Evolutionary conservation across 371 early-diverging fungal genomes (phyloP).

Genomic region (Mortierella sp.): DNA sequence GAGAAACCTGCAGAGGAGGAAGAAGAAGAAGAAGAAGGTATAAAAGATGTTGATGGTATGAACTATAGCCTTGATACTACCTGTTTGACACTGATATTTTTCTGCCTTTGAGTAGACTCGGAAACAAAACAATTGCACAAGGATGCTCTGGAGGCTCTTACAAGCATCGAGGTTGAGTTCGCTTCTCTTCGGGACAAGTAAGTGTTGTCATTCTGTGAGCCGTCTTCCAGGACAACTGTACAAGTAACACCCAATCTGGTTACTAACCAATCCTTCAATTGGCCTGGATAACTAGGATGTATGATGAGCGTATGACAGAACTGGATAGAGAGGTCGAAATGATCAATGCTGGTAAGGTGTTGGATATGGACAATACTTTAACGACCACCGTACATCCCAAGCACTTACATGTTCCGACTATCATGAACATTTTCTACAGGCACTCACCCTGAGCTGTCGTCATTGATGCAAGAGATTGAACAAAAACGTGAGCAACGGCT

Average conservation of each 20-base stretch:
- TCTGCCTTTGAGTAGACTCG: constrained; percentile 11
- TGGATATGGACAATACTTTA: not conserved
- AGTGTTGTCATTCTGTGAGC: constrained; percentile 7
- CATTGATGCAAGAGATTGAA: constrained; percentile 68
- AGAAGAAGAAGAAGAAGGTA: constrained; percentile 25
- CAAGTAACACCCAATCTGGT: not conserved
- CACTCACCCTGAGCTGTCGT: constrained; percentile 67
- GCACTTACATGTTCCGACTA: not conserved
- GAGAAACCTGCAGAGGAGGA: constrained; percentile 33
- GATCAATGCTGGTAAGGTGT: constrained; percentile 63
- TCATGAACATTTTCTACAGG: constrained; percentile 30
- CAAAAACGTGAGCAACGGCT: constrained; percentile 64
- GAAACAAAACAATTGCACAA: constrained; percentile 53
- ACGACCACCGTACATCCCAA: not conserved
- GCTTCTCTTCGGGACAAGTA: constrained; percentile 63
- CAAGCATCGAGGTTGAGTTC: constrained; percentile 62
- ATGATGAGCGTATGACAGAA: constrained; percentile 68
- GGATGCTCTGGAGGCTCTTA: constrained; percentile 60
- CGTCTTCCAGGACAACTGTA: not conserved
- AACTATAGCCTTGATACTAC: too few relatives aligned
- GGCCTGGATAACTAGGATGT: constrained; percentile 57
- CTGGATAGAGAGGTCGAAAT: constrained; percentile 66
- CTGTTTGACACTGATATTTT: not conserved
- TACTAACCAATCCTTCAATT: not conserved
- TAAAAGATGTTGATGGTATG: too few relatives aligned